A percentile compares a stretch with the other conserved stretches of the same genome.
Conservation (phyloP, 1,284 basidiomycete species). For the Porogramme epimiltina region DNA sequence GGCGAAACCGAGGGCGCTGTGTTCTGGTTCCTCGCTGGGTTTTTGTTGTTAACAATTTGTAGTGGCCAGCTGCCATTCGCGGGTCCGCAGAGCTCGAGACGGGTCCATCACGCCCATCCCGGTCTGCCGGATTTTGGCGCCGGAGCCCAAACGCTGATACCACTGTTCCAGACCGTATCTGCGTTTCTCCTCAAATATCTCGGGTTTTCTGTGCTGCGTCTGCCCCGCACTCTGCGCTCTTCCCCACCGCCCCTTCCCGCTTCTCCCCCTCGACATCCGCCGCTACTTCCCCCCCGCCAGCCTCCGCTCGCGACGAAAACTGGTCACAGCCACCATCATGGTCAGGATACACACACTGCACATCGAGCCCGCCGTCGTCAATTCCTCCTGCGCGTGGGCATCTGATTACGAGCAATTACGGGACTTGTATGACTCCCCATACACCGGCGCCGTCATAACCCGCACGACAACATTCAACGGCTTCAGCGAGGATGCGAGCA, state of each 20-base stretch:
- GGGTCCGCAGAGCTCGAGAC: conserved; percentile 10
- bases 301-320: neutral
- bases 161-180: conserved; percentile 18
- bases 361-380: conserved; percentile 66
- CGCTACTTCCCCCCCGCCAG: neutral
- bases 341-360: conserved; percentile 49
- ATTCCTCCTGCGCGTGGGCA: conserved; percentile 80
- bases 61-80: neutral
- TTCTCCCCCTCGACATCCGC: conserved; percentile 3
- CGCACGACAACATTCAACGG: conserved; percentile 72
- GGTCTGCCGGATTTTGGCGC: neutral
- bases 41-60: neutral
- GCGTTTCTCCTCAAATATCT: neutral
- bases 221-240: no score
- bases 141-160: conserved; percentile 9
- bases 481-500: conserved; percentile 59
- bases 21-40: no score
- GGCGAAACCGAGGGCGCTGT: no score
- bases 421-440: conserved; percentile 61
- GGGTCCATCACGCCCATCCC: conserved; percentile 6
- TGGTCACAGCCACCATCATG: conserved; percentile 37
- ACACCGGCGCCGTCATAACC: conserved; percentile 77
- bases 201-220: neutral
- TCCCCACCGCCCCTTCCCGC: no score
- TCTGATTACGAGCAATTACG: conserved; percentile 63